Evolutionary conservation across 2,329 filamentous ascomycete species (phyloP), one percentile per base, ranked within the genome.

Genomic region (Fusarium verrucosum): DNA sequence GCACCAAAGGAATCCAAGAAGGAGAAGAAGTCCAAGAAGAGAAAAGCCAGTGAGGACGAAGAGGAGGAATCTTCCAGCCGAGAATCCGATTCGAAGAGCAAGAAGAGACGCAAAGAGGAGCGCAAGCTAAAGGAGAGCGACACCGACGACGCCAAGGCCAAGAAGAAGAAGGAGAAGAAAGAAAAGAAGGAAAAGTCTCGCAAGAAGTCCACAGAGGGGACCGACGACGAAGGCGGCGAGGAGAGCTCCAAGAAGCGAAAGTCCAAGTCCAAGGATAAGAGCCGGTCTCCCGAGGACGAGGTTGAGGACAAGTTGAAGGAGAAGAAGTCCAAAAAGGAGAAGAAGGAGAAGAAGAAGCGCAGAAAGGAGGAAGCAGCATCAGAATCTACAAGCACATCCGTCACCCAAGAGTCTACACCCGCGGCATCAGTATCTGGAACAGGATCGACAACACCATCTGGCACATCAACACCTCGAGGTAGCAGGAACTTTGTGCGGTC

Each of bases 401-500:
- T 44, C 23, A 62, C 63, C 14, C 52, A 62, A 36, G 40, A 65
- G 46, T 64, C 66, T 7, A 65, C 70, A 11, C 65, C 71, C 11
- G 74, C 72, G 11, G 70, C 70, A 22, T 72, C 74, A 10, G 71
- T 69, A 2, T 77, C 75, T n/a, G 76, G 75, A 28, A 71, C 72
- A 9, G 76, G 79, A 22, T 78, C 75, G 19, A 77, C 79, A 8
- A 74, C 74, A 2, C 76, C 78, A 4, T 80, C 80, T 43, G 79
- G 78, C 50, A 80, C 77, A 41, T 81, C 81, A 25, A 83, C 79
- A 26, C 81, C 82, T 56, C 79, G 75, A 59, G 78, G 77, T 10
- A 87, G 84, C 44, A 85, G 92, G 65, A 91, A 94, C 74, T 85
- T 90, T 51, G 87, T 94, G 42, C 83, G 94, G 64, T 88, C 91